Evolutionary conservation across 75 land plant species (phyloP), one percentile per base, ranked within the genome.

Genomic region (Larix kaempferi): DNA sequence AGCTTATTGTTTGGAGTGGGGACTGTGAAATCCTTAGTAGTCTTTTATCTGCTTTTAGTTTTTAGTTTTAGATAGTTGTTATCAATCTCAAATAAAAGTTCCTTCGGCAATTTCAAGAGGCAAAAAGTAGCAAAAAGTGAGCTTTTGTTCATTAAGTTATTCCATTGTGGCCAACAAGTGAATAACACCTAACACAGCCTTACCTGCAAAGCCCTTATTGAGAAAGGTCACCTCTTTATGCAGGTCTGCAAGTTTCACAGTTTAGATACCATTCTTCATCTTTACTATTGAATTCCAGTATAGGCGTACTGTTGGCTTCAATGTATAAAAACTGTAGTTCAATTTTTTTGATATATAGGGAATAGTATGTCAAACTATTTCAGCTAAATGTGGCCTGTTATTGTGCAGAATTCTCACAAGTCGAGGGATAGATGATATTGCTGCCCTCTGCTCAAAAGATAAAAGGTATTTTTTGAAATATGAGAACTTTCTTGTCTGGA

Each of bases 371-470:
- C 41, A 1, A 33, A 16, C 2, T 41, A 44, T n/a, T 41, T 41
- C n/a, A 69, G 52, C 72, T 39, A 69, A 69, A 39, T 41, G 21
- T 41, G 10, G 52, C 23, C 11, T n/a, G 52, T 11, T 10, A 21
- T 23, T 54, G n/a, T n/a, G 58, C 89, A 93, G 98, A 84, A 77
- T 84, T 62, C 91, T 95, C 55, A 80, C 79, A 57, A 87, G 82
- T 72, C 82, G 78, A 74, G 98, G 86, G 57, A 86, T 95, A 60
- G 84, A 90, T 76, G 98, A 95, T 62, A 89, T 95, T 63, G 81
- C 98, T 19, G 93, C 93, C 2, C 76, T 91, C 64, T 85, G 94
- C 63, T 65, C 90, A 27, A 74, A 85, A n/a, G 71, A 80, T 19
- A 91, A 88, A 72, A 93, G 95, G 95, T 93, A 80, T 66, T 80